A percentile compares a stretch with the other conserved stretches of the same genome.
Evolutionary conservation across 2,329 filamentous ascomycete genomes (phyloP).

Genomic region (Waltergamsia citrina): DNA sequence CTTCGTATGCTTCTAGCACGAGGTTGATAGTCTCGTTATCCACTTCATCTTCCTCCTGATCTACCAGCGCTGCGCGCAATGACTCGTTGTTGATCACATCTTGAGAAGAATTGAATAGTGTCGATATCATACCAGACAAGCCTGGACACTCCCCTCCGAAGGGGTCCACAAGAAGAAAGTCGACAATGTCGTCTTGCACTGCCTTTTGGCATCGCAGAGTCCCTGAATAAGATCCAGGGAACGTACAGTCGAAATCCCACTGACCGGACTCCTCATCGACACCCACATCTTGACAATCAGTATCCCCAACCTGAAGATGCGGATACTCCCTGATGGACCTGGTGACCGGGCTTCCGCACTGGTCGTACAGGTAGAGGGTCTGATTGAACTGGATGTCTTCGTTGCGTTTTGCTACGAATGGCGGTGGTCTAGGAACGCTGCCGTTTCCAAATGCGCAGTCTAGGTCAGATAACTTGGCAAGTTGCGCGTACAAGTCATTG

Average conservation of each 20-base stretch:
- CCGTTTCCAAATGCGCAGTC: slow-evolving; percentile 13
- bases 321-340: slow-evolving; percentile 16
- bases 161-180: slow-evolving; percentile 22
- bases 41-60: slow-evolving; percentile 2
- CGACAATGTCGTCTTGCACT: slow-evolving; percentile 18
- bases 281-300: slow-evolving; percentile 16
- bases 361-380: slow-evolving; percentile 20
- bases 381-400: slow-evolving; percentile 19
- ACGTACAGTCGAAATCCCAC: slow-evolving; percentile 25
- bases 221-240: slow-evolving; percentile 19
- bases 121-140: slow-evolving; percentile 22
- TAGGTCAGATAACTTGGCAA: slow-evolving; percentile 18
- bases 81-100: slow-evolving; percentile 17
- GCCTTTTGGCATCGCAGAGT: slow-evolving; percentile 19
- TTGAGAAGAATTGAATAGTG: slow-evolving; percentile 14
- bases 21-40: slow-evolving; percentile 6
- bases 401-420: slow-evolving; percentile 10
- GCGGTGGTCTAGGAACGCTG: not conserved
- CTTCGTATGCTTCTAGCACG: slow-evolving; percentile 5
- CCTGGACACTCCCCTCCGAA: slow-evolving; percentile 24
- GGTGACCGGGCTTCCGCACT: slow-evolving; percentile 20
- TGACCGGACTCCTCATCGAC: slow-evolving; percentile 16
- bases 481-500: slow-evolving; percentile 20
- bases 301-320: slow-evolving; percentile 19
- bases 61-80: slow-evolving; percentile 15